phyloP scores from a whole-genome alignment of 2,329 filamentous ascomycete genomes.

The Tolypocladium cylindrosporum region DNA sequence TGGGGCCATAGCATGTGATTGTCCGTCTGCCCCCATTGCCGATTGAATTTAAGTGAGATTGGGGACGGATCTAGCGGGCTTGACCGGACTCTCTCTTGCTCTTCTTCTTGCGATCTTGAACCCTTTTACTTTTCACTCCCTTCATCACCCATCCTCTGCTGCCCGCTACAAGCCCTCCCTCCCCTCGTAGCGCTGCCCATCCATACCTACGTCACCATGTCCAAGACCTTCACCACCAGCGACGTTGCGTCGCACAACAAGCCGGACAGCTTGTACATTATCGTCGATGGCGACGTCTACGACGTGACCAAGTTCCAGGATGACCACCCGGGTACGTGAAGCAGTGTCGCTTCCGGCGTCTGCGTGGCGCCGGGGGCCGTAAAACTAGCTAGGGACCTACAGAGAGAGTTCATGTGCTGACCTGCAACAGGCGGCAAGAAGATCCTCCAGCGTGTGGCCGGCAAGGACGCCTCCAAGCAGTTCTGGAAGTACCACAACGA shows the following conservation, averaged over 20 bases:
- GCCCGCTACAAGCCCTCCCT: background rate
- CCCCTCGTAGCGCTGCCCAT: background rate
- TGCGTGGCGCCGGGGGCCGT: background rate
- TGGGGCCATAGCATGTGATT: background rate
- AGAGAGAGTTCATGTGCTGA: background rate
- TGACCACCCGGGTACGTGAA: conserved; percentile 62
- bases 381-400: background rate
- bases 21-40: background rate
- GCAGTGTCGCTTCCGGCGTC: background rate
- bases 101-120: background rate
- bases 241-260: conserved; percentile 93
- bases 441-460: conserved; percentile 52
- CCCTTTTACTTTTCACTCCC: background rate
- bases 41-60: background rate
- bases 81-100: background rate
- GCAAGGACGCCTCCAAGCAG: conserved; percentile 57
- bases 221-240: conserved; percentile 71
- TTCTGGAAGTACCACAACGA: conserved; percentile 78
- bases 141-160: background rate
- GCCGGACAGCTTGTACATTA: conserved; percentile 73
- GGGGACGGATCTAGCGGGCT: background rate
- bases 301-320: conserved; percentile 85
- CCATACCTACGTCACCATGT: conserved; percentile 48
- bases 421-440: conserved; percentile 45
- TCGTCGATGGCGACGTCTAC: conserved; percentile 92